Percentiles rank a stretch among this genome's conserved stretches.
Evolutionary conservation across 2,329 filamentous ascomycete species (phyloP).

Genomic region (Ophiostoma sp.): DNA sequence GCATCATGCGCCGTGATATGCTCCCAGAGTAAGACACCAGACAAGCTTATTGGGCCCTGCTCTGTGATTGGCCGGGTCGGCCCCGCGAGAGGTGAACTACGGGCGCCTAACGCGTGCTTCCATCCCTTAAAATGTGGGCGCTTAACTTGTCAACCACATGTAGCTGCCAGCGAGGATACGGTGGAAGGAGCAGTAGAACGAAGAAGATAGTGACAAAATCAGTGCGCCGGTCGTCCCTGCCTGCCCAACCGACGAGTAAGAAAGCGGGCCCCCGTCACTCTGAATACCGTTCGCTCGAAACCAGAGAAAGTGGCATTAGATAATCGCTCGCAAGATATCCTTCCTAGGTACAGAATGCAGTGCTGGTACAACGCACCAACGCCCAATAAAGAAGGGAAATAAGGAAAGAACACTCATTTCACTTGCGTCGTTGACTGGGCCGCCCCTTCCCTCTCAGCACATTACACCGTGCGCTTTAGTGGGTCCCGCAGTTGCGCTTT

Average conservation of each 20-base stretch:
- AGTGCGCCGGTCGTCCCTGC: too few relatives aligned
- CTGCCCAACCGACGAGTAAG: too few relatives aligned
- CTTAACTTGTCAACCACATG: background rate
- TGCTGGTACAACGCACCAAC: too few relatives aligned
- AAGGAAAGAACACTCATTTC: background rate
- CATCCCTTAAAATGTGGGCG: conserved; percentile 16
- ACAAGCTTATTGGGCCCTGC: background rate
- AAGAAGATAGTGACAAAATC: too few relatives aligned
- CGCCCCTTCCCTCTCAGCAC: conserved; percentile 9
- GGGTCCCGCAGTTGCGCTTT: conserved; percentile 8
- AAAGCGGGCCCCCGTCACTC: too few relatives aligned
- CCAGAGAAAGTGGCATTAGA: too few relatives aligned
- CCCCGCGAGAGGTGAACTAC: background rate
- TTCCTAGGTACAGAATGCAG: too few relatives aligned
- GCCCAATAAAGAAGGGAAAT: background rate
- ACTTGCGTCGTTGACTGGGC: background rate
- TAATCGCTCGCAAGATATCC: too few relatives aligned
- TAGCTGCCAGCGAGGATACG: background rate
- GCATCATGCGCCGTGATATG: background rate
- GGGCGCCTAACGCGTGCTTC: conserved; percentile 13
- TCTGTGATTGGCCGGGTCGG: background rate
- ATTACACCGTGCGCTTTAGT: conserved; percentile 12
- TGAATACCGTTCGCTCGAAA: too few relatives aligned
- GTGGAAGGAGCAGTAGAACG: too few relatives aligned
- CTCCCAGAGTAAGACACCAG: background rate